Evolutionary conservation across 2,329 filamentous ascomycete species (phyloP).

Genomic region (Byssothecium circinans): DNA sequence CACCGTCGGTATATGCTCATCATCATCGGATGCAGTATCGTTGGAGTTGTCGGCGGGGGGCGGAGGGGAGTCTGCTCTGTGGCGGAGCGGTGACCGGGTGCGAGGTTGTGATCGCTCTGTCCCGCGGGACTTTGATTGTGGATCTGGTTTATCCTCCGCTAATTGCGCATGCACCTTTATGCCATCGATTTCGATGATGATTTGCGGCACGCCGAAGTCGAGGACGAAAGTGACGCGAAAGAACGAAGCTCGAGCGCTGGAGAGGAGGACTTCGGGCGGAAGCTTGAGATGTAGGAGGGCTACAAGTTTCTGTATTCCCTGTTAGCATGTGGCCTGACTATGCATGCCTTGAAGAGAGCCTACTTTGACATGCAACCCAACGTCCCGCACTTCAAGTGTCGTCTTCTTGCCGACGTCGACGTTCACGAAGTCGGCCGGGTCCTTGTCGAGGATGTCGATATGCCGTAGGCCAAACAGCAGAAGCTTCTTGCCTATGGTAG

Average conservation of each 20-base stretch:
- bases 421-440: conserved; percentile 84
- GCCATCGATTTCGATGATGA: conserved; percentile 78
- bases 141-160: conserved; percentile 15
- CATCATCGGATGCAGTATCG: conserved; percentile 31
- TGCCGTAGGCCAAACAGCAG: conserved; percentile 82
- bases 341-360: conserved; percentile 24
- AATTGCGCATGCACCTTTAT: conserved; percentile 65
- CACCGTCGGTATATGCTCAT: conserved; percentile 62
- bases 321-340: no score
- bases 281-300: conserved; percentile 66
- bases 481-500: conserved; percentile 81
- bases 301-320: conserved; percentile 72
- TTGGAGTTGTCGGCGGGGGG: conserved; percentile 9
- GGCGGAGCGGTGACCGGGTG: conserved; percentile 10
- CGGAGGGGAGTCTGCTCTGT: conserved; percentile 11
- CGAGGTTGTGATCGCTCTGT: conserved; percentile 7
- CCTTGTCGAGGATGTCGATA: conserved; percentile 84
- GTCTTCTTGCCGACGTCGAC: conserved; percentile 80
- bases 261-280: conserved; percentile 70
- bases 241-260: conserved; percentile 72
- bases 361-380: conserved; percentile 78
- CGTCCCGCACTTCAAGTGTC: conserved; percentile 82
- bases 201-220: conserved; percentile 83
- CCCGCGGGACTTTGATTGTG: conserved; percentile 7
- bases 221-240: conserved; percentile 83